Evolutionary conservation across 352 stramenopile genomes (phyloP), one percentile per base, ranked within the genome.

Genomic region (Phytopythium mirpurense): DNA sequence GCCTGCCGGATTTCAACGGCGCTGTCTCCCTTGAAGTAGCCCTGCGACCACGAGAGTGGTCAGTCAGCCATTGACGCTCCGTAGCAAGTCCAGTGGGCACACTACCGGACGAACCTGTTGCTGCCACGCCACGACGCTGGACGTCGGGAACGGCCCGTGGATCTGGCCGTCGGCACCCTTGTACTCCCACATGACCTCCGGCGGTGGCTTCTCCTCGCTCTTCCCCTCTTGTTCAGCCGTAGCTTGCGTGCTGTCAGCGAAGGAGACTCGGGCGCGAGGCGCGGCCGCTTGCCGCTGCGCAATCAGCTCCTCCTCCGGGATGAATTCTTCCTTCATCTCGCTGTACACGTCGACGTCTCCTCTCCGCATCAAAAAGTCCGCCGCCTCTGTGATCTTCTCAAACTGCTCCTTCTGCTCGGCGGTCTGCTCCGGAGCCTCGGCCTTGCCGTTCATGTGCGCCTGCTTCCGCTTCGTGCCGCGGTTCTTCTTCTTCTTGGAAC

Each of bases 281-380:
- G 51, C 38, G 21, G 37, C 31, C 52, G 51, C 58, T 67, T 64
- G 63, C 2, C 74, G 61, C 51, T 88, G 67, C 0, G 62, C 67
- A 34, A 88, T 29, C 12, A 86, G 52, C 34, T 85, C 68, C 16
- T 87, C 65, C 24, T 94, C 74, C 15, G 62, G 62, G 1, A 91
- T 54, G 42, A 94, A 90, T 54, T 94, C 81, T 50, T 94, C 83
- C 36, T 83, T 88, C 26, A 88, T 86, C 45, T 88, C 74, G 37
- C 69, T 79, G 56, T 94, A 94, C 2, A 91, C 78, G 16, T 94
- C 83, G 31, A 88, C 77, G 38, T 92, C 74, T 35, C 83, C 83
- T 27, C 65, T 67, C 11, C 81, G 76, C 75, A 94, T 77, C 26
- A 94, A 62, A 52, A 83, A 92, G 50, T 92, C 83, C 0, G 83